Base-by-base conservation (phyloP, 257 asterid genomes). In the Plantago major region DNA sequence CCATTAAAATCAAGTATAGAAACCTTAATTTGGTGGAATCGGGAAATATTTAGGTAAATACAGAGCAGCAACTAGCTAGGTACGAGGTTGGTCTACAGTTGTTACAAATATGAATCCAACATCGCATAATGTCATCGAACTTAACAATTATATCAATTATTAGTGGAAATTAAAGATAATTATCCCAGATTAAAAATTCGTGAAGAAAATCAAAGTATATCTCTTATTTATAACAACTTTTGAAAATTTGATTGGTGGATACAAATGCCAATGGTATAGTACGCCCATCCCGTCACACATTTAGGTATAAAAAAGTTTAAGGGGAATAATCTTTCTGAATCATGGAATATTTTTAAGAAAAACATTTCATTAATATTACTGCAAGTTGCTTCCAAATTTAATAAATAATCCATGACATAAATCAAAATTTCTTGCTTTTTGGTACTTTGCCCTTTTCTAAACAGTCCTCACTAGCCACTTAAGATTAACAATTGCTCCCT, bases 391-490 rank as follows among this genome's bases (percentile, higher is more conserved):
- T 49, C 13, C 48, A 18, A 17, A 14, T 14, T n/a, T 51, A 51
- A 51, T 51, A 52, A 18, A 16, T 7, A 18, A 7, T 50, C 5
- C 7, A 48, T 18, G 19, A 22, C 42, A 44, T 19, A n/a, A 28
- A 53, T 53, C 10, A 43, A 7, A 33, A 8, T 40, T 9, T 42
- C 30, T 52, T 52, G 30, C 14, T 51, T 44, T 28, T 7, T 38
- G 0, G 72, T 54, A 55, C 64, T 26, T 38, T 46, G 13, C 55
- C 38, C 48, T 64, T 43, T 33, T 28, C 49, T 14, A n/a, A 52
- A 52, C 57, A 52, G 38, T 9, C 19, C 19, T 52, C 38, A 52
- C 17, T 10, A 26, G 42, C 58, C 82, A 80, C 82, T 73, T 59
- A 70, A 54, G 30, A 57, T 64, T 49, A 44, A 64, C 61, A 72